Conservation (phyloP, 169 alveolate genomes). For the Eimeria praecox region DNA sequence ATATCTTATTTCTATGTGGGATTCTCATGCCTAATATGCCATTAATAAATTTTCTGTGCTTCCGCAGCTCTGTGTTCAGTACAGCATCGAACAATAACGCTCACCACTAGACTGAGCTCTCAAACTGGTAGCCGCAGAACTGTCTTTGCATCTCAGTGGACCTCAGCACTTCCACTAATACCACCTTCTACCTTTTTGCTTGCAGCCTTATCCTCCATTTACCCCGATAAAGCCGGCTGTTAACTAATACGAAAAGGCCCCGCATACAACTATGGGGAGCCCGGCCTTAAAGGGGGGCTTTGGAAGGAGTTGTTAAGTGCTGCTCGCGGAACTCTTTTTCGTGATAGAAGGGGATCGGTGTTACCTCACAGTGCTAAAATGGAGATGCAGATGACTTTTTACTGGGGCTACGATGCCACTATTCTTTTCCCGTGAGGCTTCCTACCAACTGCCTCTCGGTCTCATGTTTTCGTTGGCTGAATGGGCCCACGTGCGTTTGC, state of each 20-base stretch:
- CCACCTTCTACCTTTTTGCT: background rate
- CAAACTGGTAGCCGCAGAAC: background rate
- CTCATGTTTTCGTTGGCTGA: background rate
- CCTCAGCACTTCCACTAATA: background rate
- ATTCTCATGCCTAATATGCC: background rate
- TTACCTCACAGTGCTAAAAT: background rate
- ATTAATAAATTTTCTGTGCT: background rate
- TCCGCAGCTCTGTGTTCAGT: background rate
- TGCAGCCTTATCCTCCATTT: too few relatives aligned
- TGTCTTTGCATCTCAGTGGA: background rate
- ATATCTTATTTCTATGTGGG: background rate
- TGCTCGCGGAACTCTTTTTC: background rate
- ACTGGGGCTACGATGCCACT: conserved; percentile 81
- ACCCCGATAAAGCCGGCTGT: background rate
- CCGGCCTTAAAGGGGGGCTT: background rate
- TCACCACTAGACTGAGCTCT: background rate
- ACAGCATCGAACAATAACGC: background rate
- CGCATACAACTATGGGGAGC: background rate
- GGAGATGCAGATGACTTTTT: conserved; percentile 79
- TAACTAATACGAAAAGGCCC: background rate
- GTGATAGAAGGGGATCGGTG: background rate
- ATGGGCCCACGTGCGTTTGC: background rate
- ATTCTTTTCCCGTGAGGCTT: conserved; percentile 71
- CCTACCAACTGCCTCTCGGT: background rate
- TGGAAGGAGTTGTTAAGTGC: background rate